Conservation (phyloP, 306 rosid genomes). For the Vachellia collinsii region DNA sequence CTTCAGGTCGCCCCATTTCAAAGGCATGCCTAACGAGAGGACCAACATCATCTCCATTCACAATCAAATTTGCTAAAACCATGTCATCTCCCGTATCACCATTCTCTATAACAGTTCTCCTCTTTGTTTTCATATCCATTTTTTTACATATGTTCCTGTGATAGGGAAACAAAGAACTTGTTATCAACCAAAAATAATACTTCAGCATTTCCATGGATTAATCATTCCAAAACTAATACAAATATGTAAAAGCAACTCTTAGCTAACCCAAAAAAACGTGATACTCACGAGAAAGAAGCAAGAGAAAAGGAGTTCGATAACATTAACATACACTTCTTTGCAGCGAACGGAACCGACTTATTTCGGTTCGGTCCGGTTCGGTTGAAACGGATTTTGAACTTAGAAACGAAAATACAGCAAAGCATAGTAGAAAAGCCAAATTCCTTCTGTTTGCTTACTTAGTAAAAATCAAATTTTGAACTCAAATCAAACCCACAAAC, state of each 20-base stretch:
- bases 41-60: constrained; percentile 82
- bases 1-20: constrained; percentile 82
- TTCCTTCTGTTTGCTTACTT: neutral
- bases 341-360: neutral
- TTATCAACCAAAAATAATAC: constrained; percentile 17
- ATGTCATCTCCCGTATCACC: constrained; percentile 85
- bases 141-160: constrained; percentile 29
- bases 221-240: neutral
- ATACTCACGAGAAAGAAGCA: neutral
- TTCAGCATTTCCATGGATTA: constrained; percentile 1
- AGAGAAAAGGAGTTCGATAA: neutral
- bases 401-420: neutral
- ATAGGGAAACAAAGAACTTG: constrained; percentile 28
- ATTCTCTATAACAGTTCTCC: constrained; percentile 51
- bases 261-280: too few species aligned
- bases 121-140: constrained; percentile 68
- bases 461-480: neutral
- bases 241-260: neutral
- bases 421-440: neutral
- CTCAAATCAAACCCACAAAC: neutral
- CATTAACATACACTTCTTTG: neutral
- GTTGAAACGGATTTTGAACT: neutral
- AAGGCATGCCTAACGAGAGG: constrained; percentile 93
- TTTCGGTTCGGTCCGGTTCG: neutral
- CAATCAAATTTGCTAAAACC: constrained; percentile 79